A percentile compares a stretch with the other conserved stretches of the same genome.
phyloP scores from a whole-genome alignment of 305 asterid genomes.

The Rubia tinctorum region DNA sequence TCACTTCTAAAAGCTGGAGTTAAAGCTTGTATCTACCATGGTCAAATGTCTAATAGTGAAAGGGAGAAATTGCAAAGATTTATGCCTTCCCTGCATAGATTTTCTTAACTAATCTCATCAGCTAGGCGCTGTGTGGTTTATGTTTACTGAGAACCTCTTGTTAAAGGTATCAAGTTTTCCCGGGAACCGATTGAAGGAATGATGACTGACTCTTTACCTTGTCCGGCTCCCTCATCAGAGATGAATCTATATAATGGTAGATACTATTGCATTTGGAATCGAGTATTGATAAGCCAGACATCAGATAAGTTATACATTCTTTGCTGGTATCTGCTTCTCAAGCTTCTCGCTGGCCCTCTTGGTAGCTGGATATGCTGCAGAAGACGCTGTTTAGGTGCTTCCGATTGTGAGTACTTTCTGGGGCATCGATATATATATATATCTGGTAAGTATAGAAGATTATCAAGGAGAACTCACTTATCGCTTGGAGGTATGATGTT shows the following conservation, averaged over 20 bases:
- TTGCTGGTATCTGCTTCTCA: constrained; percentile 53
- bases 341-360: constrained; percentile 55
- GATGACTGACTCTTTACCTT: constrained; percentile 18
- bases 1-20: constrained; percentile 55
- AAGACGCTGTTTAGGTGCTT: constrained; percentile 61
- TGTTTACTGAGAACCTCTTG: not conserved
- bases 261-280: constrained; percentile 98
- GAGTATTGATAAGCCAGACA: constrained; percentile 97
- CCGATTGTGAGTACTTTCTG: constrained; percentile 65
- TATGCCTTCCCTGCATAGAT: constrained; percentile 6
- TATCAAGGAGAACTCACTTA: constrained; percentile 40
- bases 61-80: constrained; percentile 89
- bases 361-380: constrained; percentile 66
- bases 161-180: not conserved
- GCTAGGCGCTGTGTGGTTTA: not conserved
- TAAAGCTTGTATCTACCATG: constrained; percentile 83
- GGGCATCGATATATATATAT: constrained; percentile 46
- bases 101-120: not conserved
- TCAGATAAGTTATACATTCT: constrained; percentile 84
- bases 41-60: constrained; percentile 78
- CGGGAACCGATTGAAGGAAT: not conserved
- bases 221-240: constrained; percentile 84
- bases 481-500: constrained; percentile 41
- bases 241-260: constrained; percentile 92
- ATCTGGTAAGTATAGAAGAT: constrained; percentile 57